Conservation (phyloP, 108 stramenopile genomes). For the Fragilariopsis cylindrus region DNA sequence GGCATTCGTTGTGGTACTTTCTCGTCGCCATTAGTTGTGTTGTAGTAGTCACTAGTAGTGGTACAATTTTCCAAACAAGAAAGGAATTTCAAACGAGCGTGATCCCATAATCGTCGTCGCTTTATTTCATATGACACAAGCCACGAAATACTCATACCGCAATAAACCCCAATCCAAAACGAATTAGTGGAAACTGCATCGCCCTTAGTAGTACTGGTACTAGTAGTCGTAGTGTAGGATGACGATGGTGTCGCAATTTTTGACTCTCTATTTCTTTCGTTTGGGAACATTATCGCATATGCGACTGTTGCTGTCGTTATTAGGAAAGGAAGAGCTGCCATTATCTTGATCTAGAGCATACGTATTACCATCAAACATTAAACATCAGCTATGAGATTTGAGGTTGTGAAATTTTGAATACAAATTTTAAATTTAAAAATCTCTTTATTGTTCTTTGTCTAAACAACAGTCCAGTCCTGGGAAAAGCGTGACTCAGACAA, state of each 20-base stretch:
- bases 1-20: neutral
- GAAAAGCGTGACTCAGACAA: too few relatives aligned
- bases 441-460: too few relatives aligned
- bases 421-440: too few relatives aligned
- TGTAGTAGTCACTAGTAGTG: neutral
- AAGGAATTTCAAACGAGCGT: constrained; percentile 23
- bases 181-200: neutral
- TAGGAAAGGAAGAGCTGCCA: constrained; percentile 30
- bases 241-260: neutral
- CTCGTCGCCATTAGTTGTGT: neutral
- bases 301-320: constrained; percentile 28
- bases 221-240: neutral
- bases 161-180: constrained; percentile 17
- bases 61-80: constrained; percentile 14
- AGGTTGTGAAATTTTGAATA: too few relatives aligned
- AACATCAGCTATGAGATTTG: too few relatives aligned
- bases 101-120: constrained; percentile 26
- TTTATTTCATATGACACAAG: constrained; percentile 17
- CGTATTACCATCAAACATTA: too few relatives aligned
- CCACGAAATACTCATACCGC: constrained; percentile 26
- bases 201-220: neutral
- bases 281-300: constrained; percentile 20
- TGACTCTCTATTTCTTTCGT: constrained; percentile 4
- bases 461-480: too few relatives aligned
- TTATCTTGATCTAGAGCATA: neutral